Percentiles rank a stretch among this genome's conserved stretches.
phyloP scores from a whole-genome alignment of 2,329 filamentous ascomycete species.

The Scortechinia acanthostroma region DNA sequence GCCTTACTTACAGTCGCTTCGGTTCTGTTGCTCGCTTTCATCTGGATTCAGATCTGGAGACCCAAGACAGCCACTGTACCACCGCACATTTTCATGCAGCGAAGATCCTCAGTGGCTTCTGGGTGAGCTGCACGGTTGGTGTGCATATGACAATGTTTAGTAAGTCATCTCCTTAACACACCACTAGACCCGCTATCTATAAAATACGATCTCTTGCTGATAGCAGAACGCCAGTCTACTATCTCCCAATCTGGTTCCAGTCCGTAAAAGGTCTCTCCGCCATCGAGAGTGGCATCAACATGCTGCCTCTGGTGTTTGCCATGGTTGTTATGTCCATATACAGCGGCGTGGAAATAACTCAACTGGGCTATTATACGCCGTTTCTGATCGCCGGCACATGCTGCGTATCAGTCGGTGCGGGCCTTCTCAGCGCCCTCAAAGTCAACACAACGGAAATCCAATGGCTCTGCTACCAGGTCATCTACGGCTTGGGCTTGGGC shows the following conservation, averaged over 20 bases:
- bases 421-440: constrained; percentile 30
- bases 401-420: constrained; percentile 27
- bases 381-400: constrained; percentile 27
- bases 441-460: constrained; percentile 16
- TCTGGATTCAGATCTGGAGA: background rate
- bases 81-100: background rate
- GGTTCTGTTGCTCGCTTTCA: background rate
- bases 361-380: constrained; percentile 34
- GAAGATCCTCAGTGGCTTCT: background rate
- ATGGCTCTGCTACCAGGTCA: constrained; percentile 32
- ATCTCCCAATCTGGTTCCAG: constrained; percentile 19
- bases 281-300: constrained; percentile 29
- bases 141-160: background rate
- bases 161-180: background rate
- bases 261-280: constrained; percentile 23
- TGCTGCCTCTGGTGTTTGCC: constrained; percentile 30
- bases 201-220: background rate
- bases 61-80: background rate
- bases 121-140: background rate
- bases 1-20: background rate
- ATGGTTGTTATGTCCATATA: constrained; percentile 29
- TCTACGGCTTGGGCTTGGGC: constrained; percentile 36
- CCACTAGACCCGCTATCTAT: too few relatives aligned
- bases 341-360: constrained; percentile 24
- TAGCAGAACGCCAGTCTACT: background rate